Percentiles rank a stretch among this genome's conserved stretches.
These are phyloP conservation scores for Zygosaccharomyces bailii DNA, from an alignment of 805 yeast species.

Conservation along the genomic window DNA sequence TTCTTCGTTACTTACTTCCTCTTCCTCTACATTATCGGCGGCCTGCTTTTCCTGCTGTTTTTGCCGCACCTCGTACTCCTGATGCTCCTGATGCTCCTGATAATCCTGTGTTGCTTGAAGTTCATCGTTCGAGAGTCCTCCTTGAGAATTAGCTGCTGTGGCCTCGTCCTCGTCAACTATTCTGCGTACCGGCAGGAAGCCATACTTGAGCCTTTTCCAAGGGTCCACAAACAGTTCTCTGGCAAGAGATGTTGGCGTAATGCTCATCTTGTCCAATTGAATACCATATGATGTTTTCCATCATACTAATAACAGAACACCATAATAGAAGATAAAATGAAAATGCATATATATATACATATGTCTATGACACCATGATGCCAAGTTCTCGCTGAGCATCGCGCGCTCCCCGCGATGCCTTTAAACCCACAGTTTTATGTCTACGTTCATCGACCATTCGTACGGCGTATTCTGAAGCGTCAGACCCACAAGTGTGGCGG, in stretches of 20 bases:
- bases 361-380: too few species aligned
- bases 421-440: neutral
- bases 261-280: neutral
- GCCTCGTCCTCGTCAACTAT: slow-evolving; percentile 23
- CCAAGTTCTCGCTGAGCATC: too few species aligned
- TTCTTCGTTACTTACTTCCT: neutral
- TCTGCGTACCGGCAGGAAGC: slow-evolving; percentile 34
- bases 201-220: slow-evolving; percentile 35
- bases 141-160: neutral
- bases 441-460: neutral
- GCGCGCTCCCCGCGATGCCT: too few species aligned
- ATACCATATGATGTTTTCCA: neutral
- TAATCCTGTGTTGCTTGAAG: neutral
- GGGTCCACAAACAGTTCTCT: slow-evolving; percentile 29
- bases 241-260: slow-evolving; percentile 4
- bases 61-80: too few species aligned
- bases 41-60: slow-evolving; percentile 5
- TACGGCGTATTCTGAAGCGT: neutral
- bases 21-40: neutral
- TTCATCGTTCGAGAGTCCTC: neutral
- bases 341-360: neutral
- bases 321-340: too few species aligned
- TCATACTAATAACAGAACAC: too few species aligned
- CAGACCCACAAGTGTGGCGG: slow-evolving; percentile 1
- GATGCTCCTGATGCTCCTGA: neutral